phyloP scores from a whole-genome alignment of 140 eudicot genomes.

The Bidens hawaiensis region DNA sequence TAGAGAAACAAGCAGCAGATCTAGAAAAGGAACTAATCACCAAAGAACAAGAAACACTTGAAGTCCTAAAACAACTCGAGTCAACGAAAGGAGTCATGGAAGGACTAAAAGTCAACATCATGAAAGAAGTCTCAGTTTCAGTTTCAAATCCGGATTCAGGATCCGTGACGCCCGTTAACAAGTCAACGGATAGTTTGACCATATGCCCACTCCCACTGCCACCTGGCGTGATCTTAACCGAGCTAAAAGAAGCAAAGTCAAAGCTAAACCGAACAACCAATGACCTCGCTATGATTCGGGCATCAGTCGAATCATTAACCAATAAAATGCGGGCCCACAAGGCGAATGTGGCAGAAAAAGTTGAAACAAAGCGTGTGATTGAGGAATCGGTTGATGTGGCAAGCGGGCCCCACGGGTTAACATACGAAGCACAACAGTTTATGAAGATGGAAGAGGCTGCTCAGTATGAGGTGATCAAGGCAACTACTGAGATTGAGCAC shows the following conservation, averaged over 20 bases:
- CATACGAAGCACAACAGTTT: conserved; percentile 67
- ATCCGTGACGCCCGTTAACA: conserved; percentile 24
- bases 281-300: conserved; percentile 57
- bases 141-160: conserved; percentile 24
- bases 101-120: conserved; percentile 52
- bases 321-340: conserved; percentile 49
- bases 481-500: conserved; percentile 76
- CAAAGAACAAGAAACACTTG: conserved; percentile 67
- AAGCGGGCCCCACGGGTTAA: conserved; percentile 32
- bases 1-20: conserved; percentile 64
- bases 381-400: conserved; percentile 26
- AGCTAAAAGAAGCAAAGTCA: conserved; percentile 59
- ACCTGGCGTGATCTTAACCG: conserved; percentile 49
- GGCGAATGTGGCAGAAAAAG: conserved; percentile 19
- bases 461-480: conserved; percentile 70
- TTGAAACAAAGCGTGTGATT: conserved; percentile 26
- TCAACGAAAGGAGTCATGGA: conserved; percentile 57
- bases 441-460: conserved; percentile 76
- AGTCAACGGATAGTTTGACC: conserved; percentile 26
- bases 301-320: conserved; percentile 66
- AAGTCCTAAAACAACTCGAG: conserved; percentile 66
- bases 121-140: conserved; percentile 47
- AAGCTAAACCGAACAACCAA: conserved; percentile 51
- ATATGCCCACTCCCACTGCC: conserved; percentile 42
- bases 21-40: conserved; percentile 57